Evolutionary conservation across 2,329 filamentous ascomycete species (phyloP).

Genomic region (Leptographium procerum): DNA sequence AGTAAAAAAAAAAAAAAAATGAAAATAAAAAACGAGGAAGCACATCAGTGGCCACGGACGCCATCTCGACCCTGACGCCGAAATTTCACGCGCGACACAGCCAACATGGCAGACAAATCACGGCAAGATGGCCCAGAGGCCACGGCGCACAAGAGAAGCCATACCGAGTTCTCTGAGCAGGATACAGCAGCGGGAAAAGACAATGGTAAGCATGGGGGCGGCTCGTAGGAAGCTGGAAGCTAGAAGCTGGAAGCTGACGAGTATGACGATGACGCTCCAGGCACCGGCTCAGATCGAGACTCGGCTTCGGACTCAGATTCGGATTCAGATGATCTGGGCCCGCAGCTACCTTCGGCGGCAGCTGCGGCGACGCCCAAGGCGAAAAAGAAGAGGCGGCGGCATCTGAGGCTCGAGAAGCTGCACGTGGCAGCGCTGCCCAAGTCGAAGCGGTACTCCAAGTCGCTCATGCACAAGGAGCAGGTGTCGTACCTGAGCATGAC

Average conservation of each 20-base stretch:
- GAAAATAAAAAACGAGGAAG: not conserved
- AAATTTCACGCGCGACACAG: not conserved
- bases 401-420: slow-evolving; percentile 87
- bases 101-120: slow-evolving; percentile 8
- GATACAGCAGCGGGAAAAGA: slow-evolving; percentile 20
- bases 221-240: not conserved
- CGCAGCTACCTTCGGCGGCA: slow-evolving; percentile 72
- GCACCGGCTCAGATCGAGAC: slow-evolving; percentile 2
- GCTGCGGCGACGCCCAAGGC: slow-evolving; percentile 57
- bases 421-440: slow-evolving; percentile 83
- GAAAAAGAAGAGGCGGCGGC: slow-evolving; percentile 89
- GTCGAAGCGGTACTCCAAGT: slow-evolving; percentile 78
- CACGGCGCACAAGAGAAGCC: slow-evolving; percentile 41
- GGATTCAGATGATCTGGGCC: slow-evolving; percentile 75
- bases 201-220: not conserved
- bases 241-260: not conserved
- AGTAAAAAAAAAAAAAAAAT: not conserved
- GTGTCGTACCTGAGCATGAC: slow-evolving; percentile 80
- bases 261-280: not conserved
- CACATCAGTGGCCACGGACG: slow-evolving; percentile 14
- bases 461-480: slow-evolving; percentile 97
- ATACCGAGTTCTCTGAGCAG: slow-evolving; percentile 40
- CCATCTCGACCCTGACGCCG: not conserved
- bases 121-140: slow-evolving; percentile 20
- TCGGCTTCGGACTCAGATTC: slow-evolving; percentile 12